phyloP scores from a whole-genome alignment of 257 asterid genomes.

The Solanum etuberosum region DNA sequence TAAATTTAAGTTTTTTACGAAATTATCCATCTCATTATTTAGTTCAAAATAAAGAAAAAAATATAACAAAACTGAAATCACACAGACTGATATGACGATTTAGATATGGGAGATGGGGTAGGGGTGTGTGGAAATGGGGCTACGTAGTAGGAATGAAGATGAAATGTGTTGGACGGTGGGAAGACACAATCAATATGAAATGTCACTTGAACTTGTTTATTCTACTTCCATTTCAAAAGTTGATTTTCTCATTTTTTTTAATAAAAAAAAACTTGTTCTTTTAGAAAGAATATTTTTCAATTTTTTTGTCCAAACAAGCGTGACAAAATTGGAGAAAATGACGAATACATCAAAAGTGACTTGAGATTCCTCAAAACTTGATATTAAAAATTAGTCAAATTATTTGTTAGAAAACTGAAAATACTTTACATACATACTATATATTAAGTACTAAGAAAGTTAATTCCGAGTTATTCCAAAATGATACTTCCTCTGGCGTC shows the following conservation, averaged over 20 bases:
- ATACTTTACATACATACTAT: not conserved
- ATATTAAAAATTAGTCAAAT: not conserved
- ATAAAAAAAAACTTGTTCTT: accelerated
- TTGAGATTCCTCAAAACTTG: not conserved
- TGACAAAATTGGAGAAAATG: not conserved
- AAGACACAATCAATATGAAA: not conserved
- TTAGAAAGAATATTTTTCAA: too few relatives aligned
- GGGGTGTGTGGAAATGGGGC: not conserved
- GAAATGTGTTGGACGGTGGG: accelerated
- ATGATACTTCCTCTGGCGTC: not conserved
- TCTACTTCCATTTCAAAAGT: too few relatives aligned
- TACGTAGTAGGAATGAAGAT: not conserved
- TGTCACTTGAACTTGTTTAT: too few relatives aligned
- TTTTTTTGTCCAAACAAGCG: not conserved
- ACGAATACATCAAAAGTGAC: too few relatives aligned
- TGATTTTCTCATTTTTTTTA: too few relatives aligned
- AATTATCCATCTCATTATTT: not conserved
- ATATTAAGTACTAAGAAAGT: not conserved
- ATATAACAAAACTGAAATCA: not conserved
- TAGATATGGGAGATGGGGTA: not conserved
- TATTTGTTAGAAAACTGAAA: not conserved
- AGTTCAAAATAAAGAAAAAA: not conserved
- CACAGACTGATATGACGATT: not conserved
- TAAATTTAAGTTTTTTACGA: too few relatives aligned
- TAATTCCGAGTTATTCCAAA: not conserved